Conservation (phyloP, 2,329 filamentous ascomycete species). For the Aureobasidium sp. region DNA sequence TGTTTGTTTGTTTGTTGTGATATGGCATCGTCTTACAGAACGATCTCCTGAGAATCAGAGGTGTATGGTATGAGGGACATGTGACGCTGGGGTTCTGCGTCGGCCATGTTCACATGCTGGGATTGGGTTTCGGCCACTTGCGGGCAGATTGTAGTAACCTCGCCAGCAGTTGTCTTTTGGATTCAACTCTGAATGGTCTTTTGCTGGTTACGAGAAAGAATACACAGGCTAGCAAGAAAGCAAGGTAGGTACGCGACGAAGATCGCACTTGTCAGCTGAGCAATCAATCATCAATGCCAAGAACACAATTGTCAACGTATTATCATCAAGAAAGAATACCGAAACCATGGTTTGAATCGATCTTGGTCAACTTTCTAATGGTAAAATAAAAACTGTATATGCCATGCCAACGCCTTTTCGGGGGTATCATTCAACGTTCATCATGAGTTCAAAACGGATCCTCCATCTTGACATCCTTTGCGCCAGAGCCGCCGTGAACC, state of each 20-base stretch:
- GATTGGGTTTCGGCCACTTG: neutral
- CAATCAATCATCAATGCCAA: neutral
- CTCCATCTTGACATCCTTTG: conserved; percentile 45
- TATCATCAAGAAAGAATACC: neutral
- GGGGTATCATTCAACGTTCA: conserved; percentile 16
- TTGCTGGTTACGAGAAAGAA: neutral
- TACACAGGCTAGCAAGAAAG: neutral
- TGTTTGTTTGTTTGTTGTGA: neutral
- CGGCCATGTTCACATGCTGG: conserved; percentile 14
- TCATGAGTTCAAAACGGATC: conserved; percentile 28
- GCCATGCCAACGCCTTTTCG: conserved; percentile 2
- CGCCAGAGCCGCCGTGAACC: conserved; percentile 43
- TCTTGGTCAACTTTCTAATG: neutral
- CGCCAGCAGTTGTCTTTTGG: too few relatives aligned
- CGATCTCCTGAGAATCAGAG: conserved; percentile 66
- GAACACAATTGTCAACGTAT: neutral
- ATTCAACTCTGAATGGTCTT: neutral
- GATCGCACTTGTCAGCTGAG: conserved; percentile 1
- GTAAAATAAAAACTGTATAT: neutral
- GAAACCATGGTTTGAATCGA: neutral
- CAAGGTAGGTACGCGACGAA: neutral
- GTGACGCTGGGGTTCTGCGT: conserved; percentile 24
- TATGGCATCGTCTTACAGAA: conserved; percentile 52
- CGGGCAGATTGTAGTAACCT: neutral
- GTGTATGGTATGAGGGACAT: conserved; percentile 70